Percentiles rank a stretch among this genome's conserved stretches.
These are phyloP conservation scores for Sistotremastrum suecicum DNA, from an alignment of 768 basidiomycete genomes.

Conservation along the genomic window DNA sequence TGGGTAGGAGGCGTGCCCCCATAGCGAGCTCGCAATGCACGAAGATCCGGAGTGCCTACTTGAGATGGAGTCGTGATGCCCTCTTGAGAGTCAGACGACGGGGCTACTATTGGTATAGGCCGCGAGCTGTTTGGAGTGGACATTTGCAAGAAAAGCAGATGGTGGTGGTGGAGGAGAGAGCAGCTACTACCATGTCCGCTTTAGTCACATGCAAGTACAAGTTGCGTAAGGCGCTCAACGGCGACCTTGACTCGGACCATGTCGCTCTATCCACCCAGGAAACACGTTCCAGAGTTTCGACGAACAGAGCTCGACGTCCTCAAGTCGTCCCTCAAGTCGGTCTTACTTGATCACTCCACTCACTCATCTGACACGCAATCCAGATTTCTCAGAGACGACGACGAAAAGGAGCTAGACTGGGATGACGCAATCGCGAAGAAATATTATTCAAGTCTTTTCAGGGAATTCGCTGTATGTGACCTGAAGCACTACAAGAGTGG, in stretches of 20 bases:
- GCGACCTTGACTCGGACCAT: too few relatives aligned
- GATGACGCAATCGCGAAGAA: conserved; percentile 78
- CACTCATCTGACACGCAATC: conserved; percentile 1
- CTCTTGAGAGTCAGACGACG: too few relatives aligned
- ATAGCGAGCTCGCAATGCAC: conserved; percentile 51
- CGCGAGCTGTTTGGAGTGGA: too few relatives aligned
- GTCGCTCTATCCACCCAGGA: too few relatives aligned
- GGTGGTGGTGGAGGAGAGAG: too few relatives aligned
- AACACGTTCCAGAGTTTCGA: too few relatives aligned
- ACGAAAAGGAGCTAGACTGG: conserved; percentile 38
- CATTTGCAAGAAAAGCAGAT: too few relatives aligned
- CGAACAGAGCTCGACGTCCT: conserved; percentile 62
- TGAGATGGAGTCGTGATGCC: conserved; percentile 18
- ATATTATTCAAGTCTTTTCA: conserved; percentile 79
- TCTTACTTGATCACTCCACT: not conserved
- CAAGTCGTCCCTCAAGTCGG: conserved; percentile 55
- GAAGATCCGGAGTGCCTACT: conserved; percentile 49
- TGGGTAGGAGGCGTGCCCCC: conserved; percentile 33
- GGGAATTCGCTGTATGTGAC: conserved; percentile 86
- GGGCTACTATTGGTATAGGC: too few relatives aligned
- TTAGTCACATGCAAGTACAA: too few relatives aligned
- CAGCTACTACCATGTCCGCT: too few relatives aligned
- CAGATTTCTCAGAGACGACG: conserved; percentile 68
- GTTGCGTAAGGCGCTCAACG: too few relatives aligned
- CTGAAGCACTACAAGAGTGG: conserved; percentile 93